Conservation (phyloP, 768 basidiomycete genomes). For the Psilocybe cubensis region DNA sequence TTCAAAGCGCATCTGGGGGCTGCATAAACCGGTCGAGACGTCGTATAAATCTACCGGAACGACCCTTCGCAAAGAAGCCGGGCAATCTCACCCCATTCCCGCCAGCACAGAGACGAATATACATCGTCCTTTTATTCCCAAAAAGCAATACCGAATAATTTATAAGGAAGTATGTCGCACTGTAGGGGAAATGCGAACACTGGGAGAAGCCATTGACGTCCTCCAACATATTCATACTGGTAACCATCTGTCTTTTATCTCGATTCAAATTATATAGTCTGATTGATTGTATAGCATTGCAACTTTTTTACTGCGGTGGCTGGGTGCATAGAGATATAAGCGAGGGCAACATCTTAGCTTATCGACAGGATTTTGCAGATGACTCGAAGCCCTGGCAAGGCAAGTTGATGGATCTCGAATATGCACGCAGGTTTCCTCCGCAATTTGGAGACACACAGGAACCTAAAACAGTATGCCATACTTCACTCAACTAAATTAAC, state of each 20-base stretch:
- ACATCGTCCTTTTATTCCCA: background rate
- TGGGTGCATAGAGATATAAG: no score
- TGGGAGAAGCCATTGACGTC: background rate
- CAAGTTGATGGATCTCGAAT: no score
- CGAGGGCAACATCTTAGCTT: no score
- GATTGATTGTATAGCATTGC: no score
- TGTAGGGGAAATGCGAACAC: background rate
- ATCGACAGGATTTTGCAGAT: no score
- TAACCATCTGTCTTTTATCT: slow-evolving; percentile 3
- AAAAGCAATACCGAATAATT: background rate
- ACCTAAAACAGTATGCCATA: no score
- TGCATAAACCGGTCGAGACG: background rate
- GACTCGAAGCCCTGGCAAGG: no score
- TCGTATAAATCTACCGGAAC: background rate
- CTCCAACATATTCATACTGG: background rate
- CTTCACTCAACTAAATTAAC: no score
- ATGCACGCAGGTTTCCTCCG: no score
- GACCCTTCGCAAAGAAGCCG: background rate
- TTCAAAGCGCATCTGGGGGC: background rate
- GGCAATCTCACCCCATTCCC: background rate
- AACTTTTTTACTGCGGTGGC: no score
- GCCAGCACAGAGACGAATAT: background rate
- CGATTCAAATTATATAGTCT: no score
- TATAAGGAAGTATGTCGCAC: background rate
- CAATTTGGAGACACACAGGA: no score